Evolutionary conservation across 2,329 filamentous ascomycete species (phyloP).

Genomic region (Mycocentrospora acerina): DNA sequence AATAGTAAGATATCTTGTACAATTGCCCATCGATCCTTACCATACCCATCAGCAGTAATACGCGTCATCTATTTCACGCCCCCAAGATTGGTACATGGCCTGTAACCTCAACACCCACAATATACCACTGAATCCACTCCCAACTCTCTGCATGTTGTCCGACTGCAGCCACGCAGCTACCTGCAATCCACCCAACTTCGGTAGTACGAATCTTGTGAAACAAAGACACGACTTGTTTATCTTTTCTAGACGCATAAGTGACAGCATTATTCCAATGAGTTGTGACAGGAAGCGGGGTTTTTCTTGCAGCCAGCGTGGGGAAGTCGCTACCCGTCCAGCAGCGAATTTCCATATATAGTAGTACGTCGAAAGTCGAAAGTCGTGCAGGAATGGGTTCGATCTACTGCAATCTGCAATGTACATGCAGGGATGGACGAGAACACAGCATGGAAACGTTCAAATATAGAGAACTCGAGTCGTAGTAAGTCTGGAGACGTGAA

Average conservation of each 20-base stretch:
- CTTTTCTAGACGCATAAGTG: constrained; percentile 2
- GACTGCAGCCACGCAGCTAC: constrained; percentile 3
- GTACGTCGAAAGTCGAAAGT: neutral
- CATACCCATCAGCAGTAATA: too few relatives aligned
- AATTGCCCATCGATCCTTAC: neutral
- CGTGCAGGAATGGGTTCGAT: too few relatives aligned
- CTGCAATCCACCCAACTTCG: constrained; percentile 4
- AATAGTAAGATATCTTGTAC: too few relatives aligned
- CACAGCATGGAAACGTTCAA: neutral
- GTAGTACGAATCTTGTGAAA: constrained; percentile 13
- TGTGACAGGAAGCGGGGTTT: constrained; percentile 17
- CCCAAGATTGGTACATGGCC: too few relatives aligned
- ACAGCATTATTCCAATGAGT: constrained; percentile 3
- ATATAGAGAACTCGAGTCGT: neutral
- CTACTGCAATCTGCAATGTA: constrained; percentile 10
- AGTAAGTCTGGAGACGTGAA: neutral
- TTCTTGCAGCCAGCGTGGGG: constrained; percentile 13
- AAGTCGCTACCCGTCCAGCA: constrained; percentile 20
- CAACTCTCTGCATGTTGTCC: constrained; percentile 1
- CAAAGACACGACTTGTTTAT: constrained; percentile 4
- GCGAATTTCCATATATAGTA: constrained; percentile 6
- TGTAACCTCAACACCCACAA: neutral
- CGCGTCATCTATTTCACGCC: neutral
- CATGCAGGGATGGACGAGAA: constrained; percentile 4
- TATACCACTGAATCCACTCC: neutral